These are phyloP conservation scores for Diaporthe aspalathi DNA, from an alignment of 2,329 filamentous ascomycete species.

Conservation along the genomic window DNA sequence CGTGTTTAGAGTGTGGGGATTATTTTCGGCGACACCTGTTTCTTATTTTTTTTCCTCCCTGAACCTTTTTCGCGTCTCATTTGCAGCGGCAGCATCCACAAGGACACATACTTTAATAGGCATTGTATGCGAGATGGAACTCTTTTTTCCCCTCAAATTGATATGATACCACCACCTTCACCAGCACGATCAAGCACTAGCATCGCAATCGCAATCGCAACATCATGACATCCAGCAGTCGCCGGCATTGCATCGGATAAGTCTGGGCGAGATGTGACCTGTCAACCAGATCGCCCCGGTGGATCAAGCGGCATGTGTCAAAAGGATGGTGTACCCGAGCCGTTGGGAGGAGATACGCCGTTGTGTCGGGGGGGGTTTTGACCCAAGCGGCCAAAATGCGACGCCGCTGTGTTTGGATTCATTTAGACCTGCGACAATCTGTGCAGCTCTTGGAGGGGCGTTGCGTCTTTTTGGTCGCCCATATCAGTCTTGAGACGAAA, in stretches of 20 bases:
- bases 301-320: neutral
- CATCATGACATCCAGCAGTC: neutral
- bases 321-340: slow-evolving; percentile 6
- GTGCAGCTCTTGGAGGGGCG: neutral
- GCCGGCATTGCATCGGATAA: neutral
- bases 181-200: neutral
- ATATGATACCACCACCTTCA: slow-evolving; percentile 21
- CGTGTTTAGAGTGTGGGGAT: slow-evolving; percentile 28
- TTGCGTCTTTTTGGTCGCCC: neutral
- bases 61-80: slow-evolving; percentile 18
- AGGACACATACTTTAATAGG: slow-evolving; percentile 36
- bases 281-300: neutral
- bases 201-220: neutral
- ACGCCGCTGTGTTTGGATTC: neutral
- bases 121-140: slow-evolving; percentile 36
- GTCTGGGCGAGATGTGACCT: slow-evolving; percentile 4
- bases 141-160: slow-evolving; percentile 12
- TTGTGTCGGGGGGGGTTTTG: neutral
- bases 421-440: slow-evolving; percentile 12
- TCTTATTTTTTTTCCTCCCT: slow-evolving; percentile 17
- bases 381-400: neutral
- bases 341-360: too few species aligned
- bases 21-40: slow-evolving; percentile 31
- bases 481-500: neutral
- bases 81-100: slow-evolving; percentile 32